Base-by-base conservation (phyloP, 176 grass and related monocot genomes). In the Triticum aestivum region DNA sequence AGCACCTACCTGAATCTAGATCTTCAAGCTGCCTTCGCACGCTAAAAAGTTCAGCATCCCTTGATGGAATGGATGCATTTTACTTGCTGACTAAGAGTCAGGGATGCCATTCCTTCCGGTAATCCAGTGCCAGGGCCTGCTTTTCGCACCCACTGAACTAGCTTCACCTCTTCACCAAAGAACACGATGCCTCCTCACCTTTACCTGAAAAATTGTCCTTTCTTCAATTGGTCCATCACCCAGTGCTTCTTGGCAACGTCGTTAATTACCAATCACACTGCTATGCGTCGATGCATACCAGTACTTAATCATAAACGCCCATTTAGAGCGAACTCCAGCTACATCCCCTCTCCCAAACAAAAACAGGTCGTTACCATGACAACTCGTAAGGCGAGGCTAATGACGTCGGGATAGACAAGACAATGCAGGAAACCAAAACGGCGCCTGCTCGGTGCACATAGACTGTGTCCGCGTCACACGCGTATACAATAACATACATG, bases 11-110 rank as follows among this genome's bases (percentile, higher is more conserved):
- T 81, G 42, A 51, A 68, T 49, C 5, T 13, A n/a, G 10, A 59
- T 39, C 44, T 45, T 45, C 11, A 51, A 51, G 47, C 47, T 51
- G 47, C 47, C 13, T 5, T 51, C 11, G 44, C 11, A 45, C 44
- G 4, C 0, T 45, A 45, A 45, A 45, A 45, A 45, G 42, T 44
- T 44, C 2, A 41, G 11, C 44, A 45, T 45, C 44, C 12, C 47
- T 51, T 51, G 13, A 51, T 51, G 13, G 47, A 51, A 5, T 27
- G 23, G 42, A 39, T 27, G 12, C 51, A 71, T 88, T 82, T 90
- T 91, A 8, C 90, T 91, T 88, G 26, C 32, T 37, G 29, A 35
- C 37, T 78, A 88, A 88, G 82, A 85, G 41, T 78, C 77, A 78
- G 82, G 82, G 54, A 88, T 68, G 67, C 7, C 39, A 78, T 77